Evolutionary conservation across 1,139 yeast species (phyloP).

Genomic region (Sugiyamaella paludigena): DNA sequence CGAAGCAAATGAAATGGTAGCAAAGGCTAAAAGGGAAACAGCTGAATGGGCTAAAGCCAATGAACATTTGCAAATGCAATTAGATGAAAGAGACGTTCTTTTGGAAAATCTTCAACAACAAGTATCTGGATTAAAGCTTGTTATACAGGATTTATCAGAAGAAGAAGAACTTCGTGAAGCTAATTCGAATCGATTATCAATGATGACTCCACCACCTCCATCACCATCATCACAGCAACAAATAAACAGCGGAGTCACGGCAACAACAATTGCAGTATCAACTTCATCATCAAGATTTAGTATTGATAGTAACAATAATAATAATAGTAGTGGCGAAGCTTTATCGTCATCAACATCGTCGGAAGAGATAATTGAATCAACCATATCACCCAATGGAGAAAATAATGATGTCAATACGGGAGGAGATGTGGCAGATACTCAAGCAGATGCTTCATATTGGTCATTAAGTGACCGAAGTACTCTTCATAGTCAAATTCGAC

Average conservation of each 20-base stretch:
- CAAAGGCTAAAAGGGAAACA: slow-evolving; percentile 52
- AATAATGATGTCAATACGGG: slow-evolving; percentile 9
- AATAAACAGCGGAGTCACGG: not conserved
- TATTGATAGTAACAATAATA: not conserved
- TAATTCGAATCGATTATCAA: slow-evolving; percentile 7
- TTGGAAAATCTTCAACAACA: slow-evolving; percentile 68
- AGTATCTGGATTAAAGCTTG: slow-evolving; percentile 62
- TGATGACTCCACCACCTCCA: slow-evolving; percentile 15
- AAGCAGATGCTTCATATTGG: slow-evolving; percentile 13
- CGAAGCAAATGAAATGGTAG: slow-evolving; percentile 74
- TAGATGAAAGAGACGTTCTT: slow-evolving; percentile 69
- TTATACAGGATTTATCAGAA: slow-evolving; percentile 48
- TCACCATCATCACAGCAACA: slow-evolving; percentile 7
- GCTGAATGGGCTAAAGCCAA: slow-evolving; percentile 42
- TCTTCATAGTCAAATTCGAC: slow-evolving; percentile 13
- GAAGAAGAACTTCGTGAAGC: slow-evolving; percentile 28
- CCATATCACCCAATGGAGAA: not conserved
- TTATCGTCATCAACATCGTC: not conserved
- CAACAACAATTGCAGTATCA: not conserved
- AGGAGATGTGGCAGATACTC: not conserved
- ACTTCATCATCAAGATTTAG: too few relatives aligned
- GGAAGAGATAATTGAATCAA: too few relatives aligned
- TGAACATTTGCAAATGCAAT: slow-evolving; percentile 58
- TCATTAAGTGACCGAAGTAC: slow-evolving; percentile 11
- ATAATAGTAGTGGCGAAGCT: not conserved